Percentiles rank a stretch among this genome's conserved stretches.
Conservation (phyloP, 768 basidiomycete species). For the Phaffia tasmanica region DNA sequence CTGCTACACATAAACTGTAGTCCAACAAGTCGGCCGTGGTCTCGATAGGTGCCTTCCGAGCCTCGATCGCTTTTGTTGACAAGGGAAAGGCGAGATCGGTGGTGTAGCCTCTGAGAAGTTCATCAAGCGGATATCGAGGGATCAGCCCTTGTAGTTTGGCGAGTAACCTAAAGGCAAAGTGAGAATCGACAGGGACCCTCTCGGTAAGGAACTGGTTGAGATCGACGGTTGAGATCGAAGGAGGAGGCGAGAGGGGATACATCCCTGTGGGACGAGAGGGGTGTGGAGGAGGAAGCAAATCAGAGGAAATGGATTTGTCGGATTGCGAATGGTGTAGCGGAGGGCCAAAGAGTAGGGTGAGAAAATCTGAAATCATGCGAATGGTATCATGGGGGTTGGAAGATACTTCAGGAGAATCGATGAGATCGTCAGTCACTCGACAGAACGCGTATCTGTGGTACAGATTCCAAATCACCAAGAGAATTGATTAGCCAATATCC, state of each 20-base stretch:
- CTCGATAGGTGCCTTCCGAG: conserved; percentile 33
- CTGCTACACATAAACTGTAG: conserved; percentile 40
- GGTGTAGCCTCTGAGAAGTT: conserved; percentile 11
- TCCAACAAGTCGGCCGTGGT: conserved; percentile 34
- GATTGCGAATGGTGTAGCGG: not conserved
- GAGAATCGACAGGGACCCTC: not conserved
- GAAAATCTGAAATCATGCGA: not conserved
- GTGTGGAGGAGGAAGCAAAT: not conserved
- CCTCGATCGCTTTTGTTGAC: not conserved
- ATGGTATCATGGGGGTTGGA: conserved; percentile 5
- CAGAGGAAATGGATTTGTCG: not conserved
- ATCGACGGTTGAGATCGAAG: not conserved
- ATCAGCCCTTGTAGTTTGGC: not conserved
- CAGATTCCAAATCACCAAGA: not conserved
- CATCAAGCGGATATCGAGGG: conserved; percentile 14
- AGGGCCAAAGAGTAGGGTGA: conserved; percentile 15
- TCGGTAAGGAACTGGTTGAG: conserved; percentile 1
- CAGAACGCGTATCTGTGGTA: conserved; percentile 29
- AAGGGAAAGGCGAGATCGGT: conserved; percentile 10
- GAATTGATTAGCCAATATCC: not conserved
- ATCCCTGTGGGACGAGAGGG: not conserved
- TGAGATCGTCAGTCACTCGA: conserved; percentile 30
- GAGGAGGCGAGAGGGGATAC: conserved; percentile 7
- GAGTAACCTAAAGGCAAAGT: conserved; percentile 11
- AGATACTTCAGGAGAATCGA: conserved; percentile 19